phyloP scores from a whole-genome alignment of 2,329 filamentous ascomycete species.

The Bipolaris oryzae region DNA sequence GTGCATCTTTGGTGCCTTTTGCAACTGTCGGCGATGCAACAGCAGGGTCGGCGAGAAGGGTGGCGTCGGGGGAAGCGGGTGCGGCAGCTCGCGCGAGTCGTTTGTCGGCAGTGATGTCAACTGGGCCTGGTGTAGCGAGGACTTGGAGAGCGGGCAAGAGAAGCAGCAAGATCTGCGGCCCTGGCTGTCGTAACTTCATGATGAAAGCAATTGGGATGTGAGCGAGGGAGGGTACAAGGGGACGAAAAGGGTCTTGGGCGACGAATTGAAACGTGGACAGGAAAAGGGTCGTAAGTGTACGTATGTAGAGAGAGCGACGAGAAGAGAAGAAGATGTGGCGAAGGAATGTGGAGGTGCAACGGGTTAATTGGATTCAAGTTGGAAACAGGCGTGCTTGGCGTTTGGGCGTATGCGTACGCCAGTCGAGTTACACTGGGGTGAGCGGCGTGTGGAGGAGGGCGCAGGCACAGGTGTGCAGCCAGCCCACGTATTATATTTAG shows the following conservation, averaged over 20 bases:
- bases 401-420: conserved; percentile 18
- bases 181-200: conserved; percentile 66
- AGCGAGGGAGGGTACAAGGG: conserved; percentile 10
- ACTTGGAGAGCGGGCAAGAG: conserved; percentile 66
- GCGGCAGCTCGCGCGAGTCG: conserved; percentile 39
- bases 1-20: conserved; percentile 75
- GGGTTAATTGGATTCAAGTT: not conserved
- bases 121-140: conserved; percentile 56
- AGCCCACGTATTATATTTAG: conserved; percentile 25
- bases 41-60: conserved; percentile 29
- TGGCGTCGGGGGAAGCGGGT: conserved; percentile 30
- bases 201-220: conserved; percentile 25
- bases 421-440: conserved; percentile 26
- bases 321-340: conserved; percentile 12
- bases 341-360: conserved; percentile 12
- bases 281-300: not conserved
- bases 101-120: conserved; percentile 34
- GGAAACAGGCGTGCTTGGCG: conserved; percentile 11
- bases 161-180: conserved; percentile 56
- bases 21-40: conserved; percentile 29
- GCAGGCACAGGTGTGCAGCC: conserved; percentile 19
- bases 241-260: conserved; percentile 5
- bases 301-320: conserved; percentile 16
- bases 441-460: conserved; percentile 31
- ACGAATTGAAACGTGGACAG: conserved; percentile 1